Percentiles rank a stretch among this genome's conserved stretches.
Conservation (phyloP, 164 flowering plant species). For the Chloranthus sessilifolius region DNA sequence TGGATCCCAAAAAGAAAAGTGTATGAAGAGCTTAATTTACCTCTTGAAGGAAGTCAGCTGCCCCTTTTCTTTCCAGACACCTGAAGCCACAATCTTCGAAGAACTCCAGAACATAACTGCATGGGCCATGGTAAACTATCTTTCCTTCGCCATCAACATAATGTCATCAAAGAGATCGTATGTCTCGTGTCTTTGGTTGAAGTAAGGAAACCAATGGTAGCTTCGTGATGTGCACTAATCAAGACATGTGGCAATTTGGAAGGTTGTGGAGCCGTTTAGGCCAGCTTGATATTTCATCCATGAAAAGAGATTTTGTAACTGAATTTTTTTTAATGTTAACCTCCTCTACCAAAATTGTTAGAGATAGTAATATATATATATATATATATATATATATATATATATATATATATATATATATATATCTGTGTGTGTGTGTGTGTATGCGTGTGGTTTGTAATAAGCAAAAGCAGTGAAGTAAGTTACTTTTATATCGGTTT, state of each 20-base stretch:
- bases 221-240: slow-evolving; percentile 42
- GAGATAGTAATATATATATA: too few relatives aligned
- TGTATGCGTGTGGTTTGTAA: too few relatives aligned
- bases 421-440: too few relatives aligned
- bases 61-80: slow-evolving; percentile 52
- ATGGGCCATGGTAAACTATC: slow-evolving; percentile 52
- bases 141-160: slow-evolving; percentile 52
- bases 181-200: slow-evolving; percentile 59
- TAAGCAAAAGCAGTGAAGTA: too few relatives aligned
- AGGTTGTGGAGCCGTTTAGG: slow-evolving; percentile 51
- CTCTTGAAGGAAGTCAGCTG: slow-evolving; percentile 55
- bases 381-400: too few relatives aligned
- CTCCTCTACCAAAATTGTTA: too few relatives aligned
- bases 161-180: slow-evolving; percentile 56
- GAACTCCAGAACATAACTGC: slow-evolving; percentile 27
- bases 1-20: background rate
- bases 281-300: slow-evolving; percentile 67
- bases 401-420: too few relatives aligned
- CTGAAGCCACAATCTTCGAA: slow-evolving; percentile 46
- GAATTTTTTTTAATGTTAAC: too few relatives aligned
- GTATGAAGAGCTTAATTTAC: slow-evolving; percentile 12
- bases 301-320: slow-evolving; percentile 43
- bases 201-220: slow-evolving; percentile 51
- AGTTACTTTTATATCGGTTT: too few relatives aligned
- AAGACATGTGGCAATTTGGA: slow-evolving; percentile 40